These are phyloP conservation scores for Candida silvicultrix DNA, from an alignment of 805 yeast genomes.

Conservation along the genomic window DNA sequence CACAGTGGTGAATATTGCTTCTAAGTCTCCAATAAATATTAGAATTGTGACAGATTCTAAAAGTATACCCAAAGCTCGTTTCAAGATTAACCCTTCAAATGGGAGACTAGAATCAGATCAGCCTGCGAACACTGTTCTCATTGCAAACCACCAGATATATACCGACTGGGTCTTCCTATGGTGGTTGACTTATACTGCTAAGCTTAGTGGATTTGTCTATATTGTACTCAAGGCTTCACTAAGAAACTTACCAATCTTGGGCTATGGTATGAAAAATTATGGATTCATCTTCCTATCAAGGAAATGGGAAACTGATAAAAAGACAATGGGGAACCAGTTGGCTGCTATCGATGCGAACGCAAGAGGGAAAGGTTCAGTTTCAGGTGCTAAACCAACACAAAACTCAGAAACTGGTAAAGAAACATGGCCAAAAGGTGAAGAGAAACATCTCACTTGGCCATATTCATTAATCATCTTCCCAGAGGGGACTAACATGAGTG, in stretches of 20 bases:
- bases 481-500: constrained; percentile 86
- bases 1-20: constrained; percentile 40
- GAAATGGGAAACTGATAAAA: constrained; percentile 77
- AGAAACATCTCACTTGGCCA: constrained; percentile 38
- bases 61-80: constrained; percentile 16
- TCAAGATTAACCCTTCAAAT: constrained; percentile 5
- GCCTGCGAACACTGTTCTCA: constrained; percentile 50
- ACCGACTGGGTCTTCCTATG: constrained; percentile 91
- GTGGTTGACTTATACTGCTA: constrained; percentile 73
- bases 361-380: constrained; percentile 48
- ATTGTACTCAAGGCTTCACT: constrained; percentile 78
- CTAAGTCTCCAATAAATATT: constrained; percentile 40
- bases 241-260: constrained; percentile 63
- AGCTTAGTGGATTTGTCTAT: constrained; percentile 56
- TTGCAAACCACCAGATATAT: constrained; percentile 92
- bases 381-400: constrained; percentile 24
- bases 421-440: constrained; percentile 14
- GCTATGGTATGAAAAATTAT: constrained; percentile 79
- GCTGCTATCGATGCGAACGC: constrained; percentile 54
- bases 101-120: constrained; percentile 22
- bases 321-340: constrained; percentile 49
- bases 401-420: constrained; percentile 21
- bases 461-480: constrained; percentile 79
- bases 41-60: constrained; percentile 41
- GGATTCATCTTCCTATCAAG: constrained; percentile 76